Conservation (phyloP, 257 asterid genomes). For the Solanum peruvianum region DNA sequence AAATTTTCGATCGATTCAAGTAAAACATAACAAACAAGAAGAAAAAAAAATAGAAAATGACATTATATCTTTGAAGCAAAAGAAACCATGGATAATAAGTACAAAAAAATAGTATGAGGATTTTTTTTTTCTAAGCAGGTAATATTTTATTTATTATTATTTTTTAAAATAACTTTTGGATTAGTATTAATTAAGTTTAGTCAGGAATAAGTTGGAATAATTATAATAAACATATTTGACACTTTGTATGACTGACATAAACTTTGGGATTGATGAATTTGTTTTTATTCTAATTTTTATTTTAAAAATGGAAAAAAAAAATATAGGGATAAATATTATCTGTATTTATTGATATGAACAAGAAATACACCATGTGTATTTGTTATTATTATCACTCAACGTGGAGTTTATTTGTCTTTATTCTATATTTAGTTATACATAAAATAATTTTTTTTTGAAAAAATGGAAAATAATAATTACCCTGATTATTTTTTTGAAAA, state of each 20-base stretch:
- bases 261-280: slow-evolving; percentile 18
- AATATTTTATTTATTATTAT: no score
- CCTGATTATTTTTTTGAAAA: no score
- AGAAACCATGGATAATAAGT: not conserved
- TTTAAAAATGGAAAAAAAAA: not conserved
- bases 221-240: not conserved
- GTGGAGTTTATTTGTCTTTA: not conserved
- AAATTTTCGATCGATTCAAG: not conserved
- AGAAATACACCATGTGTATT: not conserved
- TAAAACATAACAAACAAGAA: not conserved
- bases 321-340: not conserved
- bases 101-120: not conserved
- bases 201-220: not conserved
- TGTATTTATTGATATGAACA: not conserved
- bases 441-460: not conserved
- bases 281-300: not conserved
- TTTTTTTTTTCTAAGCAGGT: not conserved
- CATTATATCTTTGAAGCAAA: not conserved
- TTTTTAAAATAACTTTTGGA: not conserved
- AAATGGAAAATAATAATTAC: not conserved
- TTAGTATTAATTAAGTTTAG: not conserved
- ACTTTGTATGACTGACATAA: slow-evolving; percentile 19
- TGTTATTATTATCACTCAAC: not conserved
- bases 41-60: not conserved
- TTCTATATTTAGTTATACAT: not conserved